Conservation (phyloP, 305 asterid species). For the Solanum hybrid region DNA sequence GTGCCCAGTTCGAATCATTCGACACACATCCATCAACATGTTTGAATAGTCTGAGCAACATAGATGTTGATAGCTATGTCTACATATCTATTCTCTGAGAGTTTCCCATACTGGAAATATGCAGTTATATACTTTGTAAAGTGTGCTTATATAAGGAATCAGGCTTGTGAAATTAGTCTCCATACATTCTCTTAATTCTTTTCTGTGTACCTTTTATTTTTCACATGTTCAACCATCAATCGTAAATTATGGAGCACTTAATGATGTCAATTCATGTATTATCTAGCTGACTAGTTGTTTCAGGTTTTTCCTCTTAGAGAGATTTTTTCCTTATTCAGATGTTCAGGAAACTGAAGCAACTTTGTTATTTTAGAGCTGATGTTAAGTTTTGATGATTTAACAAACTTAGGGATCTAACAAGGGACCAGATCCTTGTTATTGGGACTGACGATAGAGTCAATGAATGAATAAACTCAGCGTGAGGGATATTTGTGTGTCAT, state of each 20-base stretch:
- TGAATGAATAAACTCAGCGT: too few relatives aligned
- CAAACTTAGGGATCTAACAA: too few relatives aligned
- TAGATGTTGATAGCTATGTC: neutral
- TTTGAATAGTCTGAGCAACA: neutral
- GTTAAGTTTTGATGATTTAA: too few relatives aligned
- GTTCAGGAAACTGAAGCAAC: neutral
- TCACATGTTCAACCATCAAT: neutral
- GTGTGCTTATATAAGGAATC: neutral
- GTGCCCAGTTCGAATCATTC: neutral
- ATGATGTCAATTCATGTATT: neutral
- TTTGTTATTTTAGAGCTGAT: too few relatives aligned
- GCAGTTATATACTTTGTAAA: neutral
- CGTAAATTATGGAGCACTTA: neutral
- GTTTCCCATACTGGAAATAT: neutral
- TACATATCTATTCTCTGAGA: neutral
- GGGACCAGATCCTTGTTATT: too few relatives aligned
- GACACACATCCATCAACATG: neutral
- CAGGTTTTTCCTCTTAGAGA: neutral
- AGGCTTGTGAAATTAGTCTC: neutral
- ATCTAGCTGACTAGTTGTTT: neutral
- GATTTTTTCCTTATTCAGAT: neutral
- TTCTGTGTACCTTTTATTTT: neutral
- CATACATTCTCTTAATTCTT: neutral
- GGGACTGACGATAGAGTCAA: too few relatives aligned
- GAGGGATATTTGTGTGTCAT: too few relatives aligned